Percentiles rank a stretch among this genome's conserved stretches.
Evolutionary conservation across 805 yeast species (phyloP).

Genomic region (Blastobotrys mokoenaii): DNA sequence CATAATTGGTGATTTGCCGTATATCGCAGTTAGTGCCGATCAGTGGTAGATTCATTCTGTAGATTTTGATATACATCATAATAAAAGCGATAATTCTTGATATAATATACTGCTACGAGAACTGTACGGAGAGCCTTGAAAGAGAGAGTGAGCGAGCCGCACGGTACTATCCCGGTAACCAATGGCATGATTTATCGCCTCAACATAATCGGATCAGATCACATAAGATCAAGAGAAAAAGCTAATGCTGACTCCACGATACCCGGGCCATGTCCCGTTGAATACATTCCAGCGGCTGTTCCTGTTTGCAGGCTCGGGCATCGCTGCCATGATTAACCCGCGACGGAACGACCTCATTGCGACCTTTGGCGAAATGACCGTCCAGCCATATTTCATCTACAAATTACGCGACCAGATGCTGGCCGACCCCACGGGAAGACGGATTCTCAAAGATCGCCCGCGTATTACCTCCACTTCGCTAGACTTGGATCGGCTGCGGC

Average conservation of each 20-base stretch:
- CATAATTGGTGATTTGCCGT: too few relatives aligned
- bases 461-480: slow-evolving; percentile 68
- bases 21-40: too few relatives aligned
- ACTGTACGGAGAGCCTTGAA: too few relatives aligned
- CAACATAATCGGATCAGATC: too few relatives aligned
- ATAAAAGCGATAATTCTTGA: too few relatives aligned
- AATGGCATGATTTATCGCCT: too few relatives aligned
- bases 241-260: slow-evolving; percentile 23
- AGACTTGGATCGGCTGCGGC: slow-evolving; percentile 49
- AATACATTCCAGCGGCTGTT: slow-evolving; percentile 51
- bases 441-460: slow-evolving; percentile 71
- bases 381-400: slow-evolving; percentile 57
- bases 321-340: slow-evolving; percentile 52
- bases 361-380: slow-evolving; percentile 75
- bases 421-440: slow-evolving; percentile 64
- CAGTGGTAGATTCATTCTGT: too few relatives aligned
- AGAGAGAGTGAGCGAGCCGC: too few relatives aligned
- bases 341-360: slow-evolving; percentile 33
- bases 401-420: slow-evolving; percentile 67
- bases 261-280: slow-evolving; percentile 76
- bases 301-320: slow-evolving; percentile 63
- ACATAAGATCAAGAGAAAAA: too few relatives aligned
- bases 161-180: too few relatives aligned
- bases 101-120: too few relatives aligned
- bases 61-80: too few relatives aligned